Conservation (phyloP, 306 rosid genomes). For the Corylus heterophylla region DNA sequence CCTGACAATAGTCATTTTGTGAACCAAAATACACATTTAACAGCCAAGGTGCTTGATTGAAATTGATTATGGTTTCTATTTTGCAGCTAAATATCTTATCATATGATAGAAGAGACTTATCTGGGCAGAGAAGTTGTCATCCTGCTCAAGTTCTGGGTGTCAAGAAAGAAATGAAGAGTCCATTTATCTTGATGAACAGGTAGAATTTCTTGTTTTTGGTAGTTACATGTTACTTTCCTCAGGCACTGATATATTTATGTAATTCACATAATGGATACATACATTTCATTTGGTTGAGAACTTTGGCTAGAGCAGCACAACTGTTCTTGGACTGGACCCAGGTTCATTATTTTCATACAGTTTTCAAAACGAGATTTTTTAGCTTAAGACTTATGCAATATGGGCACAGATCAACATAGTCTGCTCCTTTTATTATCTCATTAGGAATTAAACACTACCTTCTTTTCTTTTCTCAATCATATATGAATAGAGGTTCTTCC, state of each 20-base stretch:
- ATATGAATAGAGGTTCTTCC: not conserved
- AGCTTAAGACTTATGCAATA: no score
- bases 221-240: slow-evolving; percentile 18
- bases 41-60: slow-evolving; percentile 22
- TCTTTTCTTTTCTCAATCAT: not conserved
- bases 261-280: not conserved
- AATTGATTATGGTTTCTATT: slow-evolving; percentile 32
- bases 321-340: slow-evolving; percentile 6
- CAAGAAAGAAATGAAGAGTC: slow-evolving; percentile 42
- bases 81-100: slow-evolving; percentile 65
- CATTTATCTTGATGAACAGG: slow-evolving; percentile 52
- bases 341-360: not conserved
- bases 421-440: not conserved
- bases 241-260: not conserved
- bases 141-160: slow-evolving; percentile 69
- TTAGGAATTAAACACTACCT: not conserved
- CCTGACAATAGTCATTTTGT: slow-evolving; percentile 6
- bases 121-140: slow-evolving; percentile 74
- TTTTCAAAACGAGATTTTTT: no score
- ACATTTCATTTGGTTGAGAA: slow-evolving; percentile 16
- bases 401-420: no score
- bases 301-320: slow-evolving; percentile 14
- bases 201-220: slow-evolving; percentile 26
- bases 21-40: slow-evolving; percentile 16
- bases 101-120: slow-evolving; percentile 71